Evolutionary conservation across 768 basidiomycete species (phyloP).

Genomic region (Mycena metata): DNA sequence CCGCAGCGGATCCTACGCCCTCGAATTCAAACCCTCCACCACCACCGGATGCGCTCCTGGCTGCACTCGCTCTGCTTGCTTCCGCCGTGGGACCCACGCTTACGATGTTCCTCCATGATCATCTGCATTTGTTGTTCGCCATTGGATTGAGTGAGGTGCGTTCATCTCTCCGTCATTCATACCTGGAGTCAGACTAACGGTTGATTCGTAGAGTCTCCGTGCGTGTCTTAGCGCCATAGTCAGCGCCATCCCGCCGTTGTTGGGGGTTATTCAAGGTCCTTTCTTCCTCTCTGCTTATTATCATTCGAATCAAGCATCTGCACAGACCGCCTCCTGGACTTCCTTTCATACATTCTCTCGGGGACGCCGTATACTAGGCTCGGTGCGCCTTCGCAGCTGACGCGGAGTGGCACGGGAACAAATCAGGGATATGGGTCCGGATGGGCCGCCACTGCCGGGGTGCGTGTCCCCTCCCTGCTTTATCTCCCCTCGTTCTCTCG

Average conservation of each 20-base stretch:
- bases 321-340: slow-evolving; percentile 89
- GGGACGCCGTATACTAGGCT: slow-evolving; percentile 90
- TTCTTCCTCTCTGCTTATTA: neutral
- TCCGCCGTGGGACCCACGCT: slow-evolving; percentile 95
- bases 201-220: slow-evolving; percentile 69
- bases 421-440: no score
- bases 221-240: slow-evolving; percentile 88
- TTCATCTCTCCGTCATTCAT: no score
- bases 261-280: slow-evolving; percentile 92
- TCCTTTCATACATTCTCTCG: slow-evolving; percentile 85
- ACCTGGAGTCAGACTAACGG: no score
- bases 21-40: slow-evolving; percentile 66
- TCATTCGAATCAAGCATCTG: no score
- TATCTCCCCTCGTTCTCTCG: no score
- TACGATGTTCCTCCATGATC: slow-evolving; percentile 95
- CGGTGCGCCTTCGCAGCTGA: slow-evolving; percentile 79
- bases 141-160: no score
- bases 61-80: slow-evolving; percentile 96
- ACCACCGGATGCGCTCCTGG: slow-evolving; percentile 96
- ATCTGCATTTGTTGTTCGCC: slow-evolving; percentile 92
- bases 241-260: slow-evolving; percentile 87
- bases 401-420: neutral
- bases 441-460: no score
- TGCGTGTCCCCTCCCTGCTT: no score
- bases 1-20: neutral